Base-by-base conservation (phyloP, 441 rosid genomes). In the Eugenia klotzschiana region DNA sequence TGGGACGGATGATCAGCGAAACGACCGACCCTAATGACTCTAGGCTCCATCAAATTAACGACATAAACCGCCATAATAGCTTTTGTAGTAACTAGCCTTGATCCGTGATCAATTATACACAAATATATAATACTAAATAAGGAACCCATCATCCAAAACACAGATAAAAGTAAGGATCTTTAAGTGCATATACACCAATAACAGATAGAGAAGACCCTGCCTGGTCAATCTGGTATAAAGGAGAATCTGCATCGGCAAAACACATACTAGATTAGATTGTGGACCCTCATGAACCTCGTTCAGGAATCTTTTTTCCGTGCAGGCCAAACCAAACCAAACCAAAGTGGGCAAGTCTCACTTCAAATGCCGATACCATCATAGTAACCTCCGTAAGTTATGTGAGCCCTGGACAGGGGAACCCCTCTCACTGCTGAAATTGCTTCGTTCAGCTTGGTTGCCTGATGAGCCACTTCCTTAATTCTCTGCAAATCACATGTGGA, bases 351-450 rank as follows among this genome's bases (percentile, higher is more conserved):
- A 14, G 18, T 64, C 20, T 33, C 77, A 33, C 77, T 40, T 64
- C 77, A 64, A 33, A 64, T 18, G 46, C 77, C 77, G 8, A 64
- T 64, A 58, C 90, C 89, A 84, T 93, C 92, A 82, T 93, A 89
- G 88, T 94, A 90, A 27, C 97, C 99, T 13, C 98, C 99, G 84
- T 80, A 90, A 40, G 94, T 91, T 22, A 95, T 88, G 79, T 90
- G 97, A 85, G 97, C 99, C 86, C 94, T 89, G 27, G 89, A 83
- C 41, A 91, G 84, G 13, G 98, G 98, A 51, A 87, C 92, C 55
- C 96, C 95, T 91, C 94, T 92, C 22, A 60, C 91, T 40, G 89
- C 91, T 77, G 95, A 91, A 40, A 94, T 93, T 84, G 96, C 91
- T 83, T 92, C 98, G 80, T 94, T 94, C 81, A 94, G 33, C 84